Evolutionary conservation across 345 rosid genomes (phyloP).

Genomic region (rapeseed (Brassica napus)): DNA sequence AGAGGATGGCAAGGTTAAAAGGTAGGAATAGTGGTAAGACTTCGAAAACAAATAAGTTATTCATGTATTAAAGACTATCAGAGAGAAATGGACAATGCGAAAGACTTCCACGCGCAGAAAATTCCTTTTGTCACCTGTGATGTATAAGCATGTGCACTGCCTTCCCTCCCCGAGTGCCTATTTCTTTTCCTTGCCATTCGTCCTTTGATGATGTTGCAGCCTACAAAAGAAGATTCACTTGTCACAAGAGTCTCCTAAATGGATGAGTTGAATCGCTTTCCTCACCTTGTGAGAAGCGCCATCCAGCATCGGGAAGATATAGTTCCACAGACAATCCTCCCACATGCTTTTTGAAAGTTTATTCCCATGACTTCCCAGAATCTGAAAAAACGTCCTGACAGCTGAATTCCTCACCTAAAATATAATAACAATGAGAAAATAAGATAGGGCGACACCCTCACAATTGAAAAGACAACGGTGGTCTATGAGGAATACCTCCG

Average conservation of each 20-base stretch:
- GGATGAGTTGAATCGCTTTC: constrained; percentile 19
- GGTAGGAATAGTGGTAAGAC: constrained; percentile 14
- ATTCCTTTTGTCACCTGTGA: constrained; percentile 63
- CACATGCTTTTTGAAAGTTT: constrained; percentile 91
- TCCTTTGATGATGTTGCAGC: constrained; percentile 98
- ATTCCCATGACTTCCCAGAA: constrained; percentile 88
- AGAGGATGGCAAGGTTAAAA: constrained; percentile 23
- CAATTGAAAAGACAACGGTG: constrained; percentile 19
- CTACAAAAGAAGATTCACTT: constrained; percentile 46
- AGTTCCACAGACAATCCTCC: constrained; percentile 98
- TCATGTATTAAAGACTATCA: constrained; percentile 23
- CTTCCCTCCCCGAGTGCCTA: constrained; percentile 92
- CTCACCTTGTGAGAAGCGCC: constrained; percentile 87
- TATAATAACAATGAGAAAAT: constrained; percentile 19
- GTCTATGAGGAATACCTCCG: constrained; percentile 66
- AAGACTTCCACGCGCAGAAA: constrained; percentile 1
- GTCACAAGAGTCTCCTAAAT: constrained; percentile 16
- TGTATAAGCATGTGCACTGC: constrained; percentile 98
- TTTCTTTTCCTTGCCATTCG: constrained; percentile 98
- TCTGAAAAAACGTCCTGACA: constrained; percentile 90
- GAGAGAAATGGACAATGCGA: background rate
- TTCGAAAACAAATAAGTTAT: constrained; percentile 3
- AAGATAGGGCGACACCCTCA: constrained; percentile 3
- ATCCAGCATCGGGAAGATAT: constrained; percentile 85
- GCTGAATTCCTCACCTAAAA: constrained; percentile 96